These are phyloP conservation scores for Rhizopogon rudus DNA, from an alignment of 768 basidiomycete genomes.

Conservation along the genomic window DNA sequence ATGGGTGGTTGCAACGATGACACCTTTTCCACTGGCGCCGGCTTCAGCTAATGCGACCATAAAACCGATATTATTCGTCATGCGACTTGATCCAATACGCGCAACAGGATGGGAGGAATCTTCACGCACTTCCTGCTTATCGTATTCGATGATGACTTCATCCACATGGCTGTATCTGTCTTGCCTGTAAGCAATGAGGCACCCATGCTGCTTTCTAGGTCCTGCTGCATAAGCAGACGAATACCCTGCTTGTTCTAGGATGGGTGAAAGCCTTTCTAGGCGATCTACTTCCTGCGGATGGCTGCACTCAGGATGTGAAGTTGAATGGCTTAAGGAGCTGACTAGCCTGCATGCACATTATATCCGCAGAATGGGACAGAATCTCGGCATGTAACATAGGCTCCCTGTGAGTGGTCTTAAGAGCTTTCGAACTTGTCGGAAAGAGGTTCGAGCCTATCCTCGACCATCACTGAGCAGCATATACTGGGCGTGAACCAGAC, in stretches of 20 bases:
- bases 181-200: conserved; percentile 71
- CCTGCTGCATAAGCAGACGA: conserved; percentile 62
- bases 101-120: conserved; percentile 26
- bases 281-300: conserved; percentile 77
- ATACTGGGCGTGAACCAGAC: background rate
- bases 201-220: conserved; percentile 77
- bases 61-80: conserved; percentile 77
- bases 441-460: conserved; percentile 70
- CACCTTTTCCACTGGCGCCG: conserved; percentile 39
- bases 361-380: conserved; percentile 65
- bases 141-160: conserved; percentile 58
- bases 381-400: conserved; percentile 77
- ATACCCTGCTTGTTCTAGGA: conserved; percentile 63
- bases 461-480: background rate
- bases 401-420: conserved; percentile 69
- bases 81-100: conserved; percentile 55
- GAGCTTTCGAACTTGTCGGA: conserved; percentile 72
- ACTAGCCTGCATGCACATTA: conserved; percentile 81
- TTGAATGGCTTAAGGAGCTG: background rate
- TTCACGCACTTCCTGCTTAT: conserved; percentile 50
- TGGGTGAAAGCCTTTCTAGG: conserved; percentile 65
- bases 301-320: background rate
- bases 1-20: conserved; percentile 85
- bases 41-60: conserved; percentile 59
- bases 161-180: conserved; percentile 42